Base-by-base conservation (phyloP, 1,284 basidiomycete genomes). In the Melampsora abietis-canadensis region DNA sequence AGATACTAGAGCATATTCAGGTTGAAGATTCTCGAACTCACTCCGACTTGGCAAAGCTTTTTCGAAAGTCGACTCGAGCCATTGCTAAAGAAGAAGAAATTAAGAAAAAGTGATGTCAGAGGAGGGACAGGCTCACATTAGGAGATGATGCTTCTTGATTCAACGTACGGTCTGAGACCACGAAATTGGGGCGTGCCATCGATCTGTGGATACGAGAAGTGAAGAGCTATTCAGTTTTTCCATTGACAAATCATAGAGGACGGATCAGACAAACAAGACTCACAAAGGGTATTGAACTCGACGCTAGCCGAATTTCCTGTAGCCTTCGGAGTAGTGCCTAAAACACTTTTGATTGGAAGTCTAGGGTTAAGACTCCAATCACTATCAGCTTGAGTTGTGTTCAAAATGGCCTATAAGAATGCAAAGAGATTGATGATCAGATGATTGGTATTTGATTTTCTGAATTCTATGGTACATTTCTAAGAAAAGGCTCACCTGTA, bases 241-340 rank as follows among this genome's bases (percentile, higher is more conserved):
- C 37, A 40, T 40, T 12, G 6, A 40, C 4, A 40, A 40, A 40
- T 40, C 12, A 40, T 40, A 12, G 37, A 10, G 6, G 6, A n/a
- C 12, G 17, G 12, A 12, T n/a, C 8, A n/a, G 21, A 54, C 19
- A n/a, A n/a, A n/a, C 7, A 2, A 54, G 21, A 61, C 72, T 17
- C 46, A 74, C 72, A 74, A 21, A 74, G 65, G 19, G 66, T 66
- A 60, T 66, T 74, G 47, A 74, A 74, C 64, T 74, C 72, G 17
- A 74, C 40, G 40, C 64, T 66, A 27, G 66, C 64, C 24, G 63
- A 66, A 57, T 74, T 74, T 40, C 72, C 72, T 3, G 57, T 54
- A 21, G 64, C 72, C 31, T 60, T 66, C 24, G 72, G 72, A 30
- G 72, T 74, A 31, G 27, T 60, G 19, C 64, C 72, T 31, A 74